Conservation (phyloP, 768 basidiomycete species). For the Calocera viscosa region DNA sequence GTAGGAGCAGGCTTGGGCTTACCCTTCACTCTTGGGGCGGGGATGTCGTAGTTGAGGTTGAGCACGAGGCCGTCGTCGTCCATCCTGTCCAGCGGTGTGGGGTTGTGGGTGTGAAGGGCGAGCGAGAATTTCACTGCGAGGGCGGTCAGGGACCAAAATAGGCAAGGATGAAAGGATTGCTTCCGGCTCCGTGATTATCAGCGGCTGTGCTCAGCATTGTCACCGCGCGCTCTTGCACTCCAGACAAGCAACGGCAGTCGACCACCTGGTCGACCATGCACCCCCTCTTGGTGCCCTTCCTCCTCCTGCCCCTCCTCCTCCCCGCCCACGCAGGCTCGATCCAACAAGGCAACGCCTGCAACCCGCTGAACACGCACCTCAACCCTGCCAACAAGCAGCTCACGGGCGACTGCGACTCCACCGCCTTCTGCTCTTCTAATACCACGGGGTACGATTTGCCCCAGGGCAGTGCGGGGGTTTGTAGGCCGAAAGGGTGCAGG, state of each 20-base stretch:
- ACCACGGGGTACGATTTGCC: constrained; percentile 37
- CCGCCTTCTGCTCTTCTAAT: constrained; percentile 47
- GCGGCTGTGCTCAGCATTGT: no score
- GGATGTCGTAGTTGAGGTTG: constrained; percentile 19
- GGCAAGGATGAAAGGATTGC: no score
- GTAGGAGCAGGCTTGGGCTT: not conserved
- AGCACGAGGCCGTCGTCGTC: constrained; percentile 22
- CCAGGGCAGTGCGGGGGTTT: not conserved
- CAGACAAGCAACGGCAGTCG: no score
- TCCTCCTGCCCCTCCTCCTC: not conserved
- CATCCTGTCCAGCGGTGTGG: no score
- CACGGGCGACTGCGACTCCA: constrained; percentile 60
- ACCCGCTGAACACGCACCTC: constrained; percentile 47
- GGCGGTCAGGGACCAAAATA: no score
- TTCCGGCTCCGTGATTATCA: no score
- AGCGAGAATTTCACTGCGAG: not conserved
- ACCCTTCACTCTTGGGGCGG: not conserved
- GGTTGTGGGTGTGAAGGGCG: not conserved
- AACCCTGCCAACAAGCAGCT: constrained; percentile 66
- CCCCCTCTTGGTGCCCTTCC: not conserved
- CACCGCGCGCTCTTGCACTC: no score
- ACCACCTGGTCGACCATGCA: no score
- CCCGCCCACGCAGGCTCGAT: constrained; percentile 32
- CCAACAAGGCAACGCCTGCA: constrained; percentile 39
- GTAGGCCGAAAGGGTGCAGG: constrained; percentile 46